These are phyloP conservation scores for Diutina scorzettiae DNA, from an alignment of 1,139 yeast species.

Conservation along the genomic window DNA sequence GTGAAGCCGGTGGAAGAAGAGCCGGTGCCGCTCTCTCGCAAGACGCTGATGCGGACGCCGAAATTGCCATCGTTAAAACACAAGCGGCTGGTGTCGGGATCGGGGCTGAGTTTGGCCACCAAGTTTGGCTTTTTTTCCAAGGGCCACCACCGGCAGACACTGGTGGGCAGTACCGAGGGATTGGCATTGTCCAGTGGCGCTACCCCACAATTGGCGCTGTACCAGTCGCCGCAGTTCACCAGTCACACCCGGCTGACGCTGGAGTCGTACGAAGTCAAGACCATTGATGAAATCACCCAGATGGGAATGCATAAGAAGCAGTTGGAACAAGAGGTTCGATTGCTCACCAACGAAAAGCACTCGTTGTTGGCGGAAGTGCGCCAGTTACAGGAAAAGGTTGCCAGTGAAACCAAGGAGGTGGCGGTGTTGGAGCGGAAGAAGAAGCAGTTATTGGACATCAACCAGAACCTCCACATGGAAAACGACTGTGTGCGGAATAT, in stretches of 20 bases:
- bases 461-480: not conserved
- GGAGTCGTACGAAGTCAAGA: not conserved
- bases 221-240: not conserved
- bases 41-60: conserved; percentile 22
- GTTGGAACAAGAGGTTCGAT: conserved; percentile 30
- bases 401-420: conserved; percentile 24
- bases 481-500: conserved; percentile 4
- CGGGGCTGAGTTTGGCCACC: conserved; percentile 18
- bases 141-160: conserved; percentile 28
- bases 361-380: conserved; percentile 19
- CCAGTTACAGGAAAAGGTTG: conserved; percentile 16
- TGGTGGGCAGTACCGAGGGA: not conserved
- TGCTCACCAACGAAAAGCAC: conserved; percentile 21
- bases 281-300: not conserved
- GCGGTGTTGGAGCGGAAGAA: conserved; percentile 18
- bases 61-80: conserved; percentile 23
- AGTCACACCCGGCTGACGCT: conserved; percentile 4
- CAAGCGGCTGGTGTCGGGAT: conserved; percentile 29
- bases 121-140: conserved; percentile 26
- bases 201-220: not conserved
- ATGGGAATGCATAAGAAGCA: not conserved
- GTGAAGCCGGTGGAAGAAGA: conserved; percentile 13
- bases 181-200: not conserved
- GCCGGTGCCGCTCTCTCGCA: conserved; percentile 6
- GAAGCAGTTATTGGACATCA: conserved; percentile 14